Conservation (phyloP, 192 early-diverging fungal genomes). For the Podochytrium sp. region DNA sequence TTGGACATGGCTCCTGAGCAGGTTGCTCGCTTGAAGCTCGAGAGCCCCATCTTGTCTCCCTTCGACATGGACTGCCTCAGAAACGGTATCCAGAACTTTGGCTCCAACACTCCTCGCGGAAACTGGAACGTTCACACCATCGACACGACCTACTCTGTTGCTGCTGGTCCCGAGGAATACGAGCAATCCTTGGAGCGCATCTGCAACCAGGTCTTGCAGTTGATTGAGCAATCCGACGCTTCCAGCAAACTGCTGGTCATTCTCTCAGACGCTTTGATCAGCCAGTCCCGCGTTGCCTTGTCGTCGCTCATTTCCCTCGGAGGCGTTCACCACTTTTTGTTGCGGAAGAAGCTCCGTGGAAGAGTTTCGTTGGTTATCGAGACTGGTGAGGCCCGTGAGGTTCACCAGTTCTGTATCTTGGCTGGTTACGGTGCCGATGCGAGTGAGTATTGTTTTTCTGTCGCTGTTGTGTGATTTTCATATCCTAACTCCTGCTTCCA, state of each 20-base stretch:
- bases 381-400: constrained; percentile 92
- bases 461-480: not conserved
- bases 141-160: constrained; percentile 83
- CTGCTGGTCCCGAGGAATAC: constrained; percentile 81
- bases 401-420: constrained; percentile 94
- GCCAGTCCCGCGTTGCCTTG: constrained; percentile 72
- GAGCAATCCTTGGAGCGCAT: constrained; percentile 80
- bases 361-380: constrained; percentile 88
- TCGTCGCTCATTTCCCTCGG: constrained; percentile 87
- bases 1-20: constrained; percentile 83
- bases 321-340: constrained; percentile 92
- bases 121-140: constrained; percentile 81
- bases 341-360: constrained; percentile 84
- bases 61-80: constrained; percentile 82
- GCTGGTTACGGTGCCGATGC: constrained; percentile 96
- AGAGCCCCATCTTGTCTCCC: constrained; percentile 85
- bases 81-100: constrained; percentile 58
- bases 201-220: constrained; percentile 79
- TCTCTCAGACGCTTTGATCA: constrained; percentile 75
- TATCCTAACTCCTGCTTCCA: not conserved
- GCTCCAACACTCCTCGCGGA: constrained; percentile 41
- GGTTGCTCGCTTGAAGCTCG: constrained; percentile 76
- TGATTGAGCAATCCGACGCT: constrained; percentile 69
- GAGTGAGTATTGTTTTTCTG: constrained; percentile 32
- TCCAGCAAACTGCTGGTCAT: constrained; percentile 73